Percentiles rank a stretch among this genome's conserved stretches.
Evolutionary conservation across 306 rosid genomes (phyloP).

Genomic region (Quercus variabilis): DNA sequence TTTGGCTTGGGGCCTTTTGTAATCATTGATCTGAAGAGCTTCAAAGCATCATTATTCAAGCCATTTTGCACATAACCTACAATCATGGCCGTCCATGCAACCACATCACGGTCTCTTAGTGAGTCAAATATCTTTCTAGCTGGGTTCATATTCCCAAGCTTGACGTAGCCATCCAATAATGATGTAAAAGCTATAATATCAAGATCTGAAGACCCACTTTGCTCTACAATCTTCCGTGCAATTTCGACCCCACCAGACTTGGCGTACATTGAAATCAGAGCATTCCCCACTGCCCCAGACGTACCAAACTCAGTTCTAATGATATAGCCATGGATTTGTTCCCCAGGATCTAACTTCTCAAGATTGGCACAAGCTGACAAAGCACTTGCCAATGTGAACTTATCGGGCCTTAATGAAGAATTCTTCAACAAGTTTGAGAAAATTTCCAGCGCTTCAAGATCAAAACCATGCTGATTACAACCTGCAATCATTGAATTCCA

Average conservation of each 20-base stretch:
- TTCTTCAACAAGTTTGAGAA: slow-evolving; percentile 56
- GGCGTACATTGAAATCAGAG: slow-evolving; percentile 79
- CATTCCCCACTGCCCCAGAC: slow-evolving; percentile 51
- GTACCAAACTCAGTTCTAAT: slow-evolving; percentile 41
- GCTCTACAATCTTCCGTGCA: slow-evolving; percentile 52
- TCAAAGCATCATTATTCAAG: slow-evolving; percentile 55
- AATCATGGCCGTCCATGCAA: slow-evolving; percentile 93
- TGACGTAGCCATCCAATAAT: slow-evolving; percentile 74
- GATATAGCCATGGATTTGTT: slow-evolving; percentile 66
- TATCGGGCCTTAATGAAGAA: slow-evolving; percentile 60
- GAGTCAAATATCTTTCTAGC: slow-evolving; percentile 81
- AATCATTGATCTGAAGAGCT: slow-evolving; percentile 66
- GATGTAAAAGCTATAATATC: slow-evolving; percentile 79
- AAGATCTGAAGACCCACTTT: slow-evolving; percentile 41
- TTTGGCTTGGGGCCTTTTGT: slow-evolving; percentile 73
- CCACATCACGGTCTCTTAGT: slow-evolving; percentile 54
- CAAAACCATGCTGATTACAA: slow-evolving; percentile 50
- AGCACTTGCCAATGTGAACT: slow-evolving; percentile 68
- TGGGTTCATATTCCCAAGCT: slow-evolving; percentile 66
- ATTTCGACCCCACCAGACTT: slow-evolving; percentile 59
- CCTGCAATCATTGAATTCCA: slow-evolving; percentile 84
- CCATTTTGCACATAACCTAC: slow-evolving; percentile 80
- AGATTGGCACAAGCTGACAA: slow-evolving; percentile 80
- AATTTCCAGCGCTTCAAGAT: slow-evolving; percentile 52
- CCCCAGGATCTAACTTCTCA: slow-evolving; percentile 64